These are phyloP conservation scores for Adansonia gregorii DNA, from an alignment of 441 rosid species.

Conservation along the genomic window DNA sequence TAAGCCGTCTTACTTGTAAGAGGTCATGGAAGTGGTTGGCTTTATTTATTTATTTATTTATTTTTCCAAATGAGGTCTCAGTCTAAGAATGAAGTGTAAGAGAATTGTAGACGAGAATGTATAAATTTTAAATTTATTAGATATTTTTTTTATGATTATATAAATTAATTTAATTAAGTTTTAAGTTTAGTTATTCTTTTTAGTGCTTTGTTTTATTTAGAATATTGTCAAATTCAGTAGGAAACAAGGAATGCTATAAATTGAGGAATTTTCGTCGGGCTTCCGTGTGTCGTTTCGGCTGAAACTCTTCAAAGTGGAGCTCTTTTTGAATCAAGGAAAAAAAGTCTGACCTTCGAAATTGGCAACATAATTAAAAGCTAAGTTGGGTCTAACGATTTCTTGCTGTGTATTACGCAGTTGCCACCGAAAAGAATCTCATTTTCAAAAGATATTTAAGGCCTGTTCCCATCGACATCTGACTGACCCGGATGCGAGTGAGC, in stretches of 20 bases:
- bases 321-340: background rate
- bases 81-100: no score
- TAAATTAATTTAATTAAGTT: no score
- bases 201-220: no score
- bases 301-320: background rate
- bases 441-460: background rate
- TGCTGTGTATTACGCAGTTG: background rate
- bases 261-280: background rate
- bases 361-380: background rate
- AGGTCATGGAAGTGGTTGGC: background rate
- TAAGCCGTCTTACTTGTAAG: background rate
- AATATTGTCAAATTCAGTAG: background rate
- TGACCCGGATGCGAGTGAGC: background rate
- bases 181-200: no score
- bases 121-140: no score
- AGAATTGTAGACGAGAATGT: no score
- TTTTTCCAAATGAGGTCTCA: no score
- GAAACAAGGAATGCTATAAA: background rate
- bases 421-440: constrained; percentile 7
- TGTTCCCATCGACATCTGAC: background rate
- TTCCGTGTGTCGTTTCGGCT: background rate
- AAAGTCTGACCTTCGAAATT: background rate
- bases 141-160: no score
- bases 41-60: background rate
- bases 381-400: background rate